Evolutionary conservation across 345 rosid species (phyloP).

Genomic region (Sisymbrium irio): DNA sequence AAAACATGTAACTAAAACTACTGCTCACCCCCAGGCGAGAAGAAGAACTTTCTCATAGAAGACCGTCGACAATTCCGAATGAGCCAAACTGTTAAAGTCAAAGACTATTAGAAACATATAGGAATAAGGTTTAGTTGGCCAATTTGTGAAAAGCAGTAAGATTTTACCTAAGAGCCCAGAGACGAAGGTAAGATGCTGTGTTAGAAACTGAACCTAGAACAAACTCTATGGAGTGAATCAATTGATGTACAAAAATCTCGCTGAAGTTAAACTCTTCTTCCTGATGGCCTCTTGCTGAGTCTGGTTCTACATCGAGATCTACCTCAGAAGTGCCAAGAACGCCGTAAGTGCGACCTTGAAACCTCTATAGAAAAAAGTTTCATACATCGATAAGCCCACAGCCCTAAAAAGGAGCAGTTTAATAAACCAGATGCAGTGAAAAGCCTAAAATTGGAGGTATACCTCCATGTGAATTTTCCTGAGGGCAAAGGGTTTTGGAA

Average conservation of each 20-base stretch:
- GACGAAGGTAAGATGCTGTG: slow-evolving; percentile 98
- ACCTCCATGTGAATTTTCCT: slow-evolving; percentile 85
- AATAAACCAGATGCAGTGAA: slow-evolving; percentile 1
- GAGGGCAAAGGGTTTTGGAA: slow-evolving; percentile 92
- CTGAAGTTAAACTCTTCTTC: slow-evolving; percentile 92
- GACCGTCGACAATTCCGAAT: slow-evolving; percentile 91
- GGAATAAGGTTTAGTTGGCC: not conserved
- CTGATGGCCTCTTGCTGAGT: slow-evolving; percentile 61
- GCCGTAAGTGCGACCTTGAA: slow-evolving; percentile 92
- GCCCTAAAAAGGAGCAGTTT: not conserved
- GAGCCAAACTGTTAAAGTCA: slow-evolving; percentile 75
- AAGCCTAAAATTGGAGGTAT: slow-evolving; percentile 31
- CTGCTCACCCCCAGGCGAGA: slow-evolving; percentile 93
- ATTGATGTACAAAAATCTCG: slow-evolving; percentile 98
- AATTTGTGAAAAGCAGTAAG: not conserved
- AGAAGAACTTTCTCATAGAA: slow-evolving; percentile 95
- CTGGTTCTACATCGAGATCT: slow-evolving; percentile 73
- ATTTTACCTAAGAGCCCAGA: slow-evolving; percentile 92
- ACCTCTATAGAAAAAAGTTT: slow-evolving; percentile 50
- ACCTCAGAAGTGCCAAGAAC: slow-evolving; percentile 78
- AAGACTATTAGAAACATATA: not conserved
- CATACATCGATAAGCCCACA: not conserved
- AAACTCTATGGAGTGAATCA: slow-evolving; percentile 97
- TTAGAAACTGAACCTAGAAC: slow-evolving; percentile 96
- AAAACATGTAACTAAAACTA: not conserved